phyloP scores from a whole-genome alignment of 2,329 filamentous ascomycete genomes.

The Calonectria crousiana region DNA sequence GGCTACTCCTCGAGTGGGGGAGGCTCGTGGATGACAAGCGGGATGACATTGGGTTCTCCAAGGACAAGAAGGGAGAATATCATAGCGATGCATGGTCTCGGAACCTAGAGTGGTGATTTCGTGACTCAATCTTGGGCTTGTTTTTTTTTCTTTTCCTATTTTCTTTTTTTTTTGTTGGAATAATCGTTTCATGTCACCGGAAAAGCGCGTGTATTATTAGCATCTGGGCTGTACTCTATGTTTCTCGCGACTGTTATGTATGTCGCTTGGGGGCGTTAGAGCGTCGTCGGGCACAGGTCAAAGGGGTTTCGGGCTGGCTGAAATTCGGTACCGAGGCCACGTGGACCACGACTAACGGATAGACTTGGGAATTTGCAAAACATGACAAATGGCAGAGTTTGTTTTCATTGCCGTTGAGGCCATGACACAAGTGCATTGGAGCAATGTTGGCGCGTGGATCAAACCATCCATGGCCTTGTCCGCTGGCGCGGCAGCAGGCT shows the following conservation, averaged over 20 bases:
- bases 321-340: constrained; percentile 19
- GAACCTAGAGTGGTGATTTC: constrained; percentile 37
- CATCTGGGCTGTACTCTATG: not conserved
- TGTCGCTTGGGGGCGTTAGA: constrained; percentile 7
- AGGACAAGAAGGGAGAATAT: constrained; percentile 45
- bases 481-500: constrained; percentile 4
- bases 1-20: constrained; percentile 83
- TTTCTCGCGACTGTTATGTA: constrained; percentile 9
- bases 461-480: not conserved
- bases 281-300: constrained; percentile 8
- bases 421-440: constrained; percentile 12
- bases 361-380: constrained; percentile 15
- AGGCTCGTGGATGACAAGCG: constrained; percentile 73
- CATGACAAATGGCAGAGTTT: constrained; percentile 7
- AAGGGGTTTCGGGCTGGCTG: not conserved
- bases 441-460: constrained; percentile 1
- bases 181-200: not conserved
- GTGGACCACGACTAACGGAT: constrained; percentile 20
- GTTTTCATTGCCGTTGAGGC: constrained; percentile 1
- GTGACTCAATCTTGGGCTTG: not conserved
- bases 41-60: constrained; percentile 57
- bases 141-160: not conserved
- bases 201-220: constrained; percentile 5
- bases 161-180: not conserved
- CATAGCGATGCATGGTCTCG: constrained; percentile 47